These are phyloP conservation scores for Endocalyx cinctus DNA, from an alignment of 2,329 filamentous ascomycete species.

Conservation along the genomic window DNA sequence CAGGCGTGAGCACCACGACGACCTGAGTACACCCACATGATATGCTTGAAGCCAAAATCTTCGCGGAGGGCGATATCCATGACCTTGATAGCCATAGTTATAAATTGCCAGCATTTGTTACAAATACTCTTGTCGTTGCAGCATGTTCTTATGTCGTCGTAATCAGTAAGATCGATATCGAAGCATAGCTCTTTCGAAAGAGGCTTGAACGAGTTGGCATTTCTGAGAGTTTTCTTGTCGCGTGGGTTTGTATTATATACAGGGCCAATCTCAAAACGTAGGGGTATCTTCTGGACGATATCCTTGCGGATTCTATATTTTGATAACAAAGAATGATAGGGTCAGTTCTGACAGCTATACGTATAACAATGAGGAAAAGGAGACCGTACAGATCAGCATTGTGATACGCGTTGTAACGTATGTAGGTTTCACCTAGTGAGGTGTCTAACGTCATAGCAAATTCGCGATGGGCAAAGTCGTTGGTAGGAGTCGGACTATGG, in stretches of 20 bases:
- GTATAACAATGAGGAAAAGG: too few species aligned
- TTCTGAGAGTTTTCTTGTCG: constrained; percentile 83
- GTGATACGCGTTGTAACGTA: constrained; percentile 75
- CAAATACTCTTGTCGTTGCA: constrained; percentile 94
- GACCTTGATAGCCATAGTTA: constrained; percentile 96
- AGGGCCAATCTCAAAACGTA: constrained; percentile 97
- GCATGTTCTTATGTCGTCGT: constrained; percentile 94
- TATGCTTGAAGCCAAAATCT: constrained; percentile 95
- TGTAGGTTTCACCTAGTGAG: constrained; percentile 71
- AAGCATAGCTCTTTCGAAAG: constrained; percentile 93
- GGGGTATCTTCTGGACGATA: constrained; percentile 80
- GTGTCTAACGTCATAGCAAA: constrained; percentile 86
- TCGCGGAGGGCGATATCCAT: constrained; percentile 82
- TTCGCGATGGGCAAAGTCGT: constrained; percentile 88
- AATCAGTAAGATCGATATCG: constrained; percentile 99
- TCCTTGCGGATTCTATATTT: constrained; percentile 81
- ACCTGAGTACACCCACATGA: constrained; percentile 98
- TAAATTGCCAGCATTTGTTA: constrained; percentile 91
- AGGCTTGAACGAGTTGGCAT: constrained; percentile 73
- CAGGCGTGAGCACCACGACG: constrained; percentile 95
- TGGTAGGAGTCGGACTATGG: constrained; percentile 78
- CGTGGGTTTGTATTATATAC: constrained; percentile 92
- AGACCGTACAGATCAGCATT: constrained; percentile 50
- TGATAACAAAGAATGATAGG: too few species aligned
- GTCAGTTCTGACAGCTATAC: too few species aligned